Conservation (phyloP, 2,329 filamentous ascomycete genomes). For the Graphilbum sp. region DNA sequence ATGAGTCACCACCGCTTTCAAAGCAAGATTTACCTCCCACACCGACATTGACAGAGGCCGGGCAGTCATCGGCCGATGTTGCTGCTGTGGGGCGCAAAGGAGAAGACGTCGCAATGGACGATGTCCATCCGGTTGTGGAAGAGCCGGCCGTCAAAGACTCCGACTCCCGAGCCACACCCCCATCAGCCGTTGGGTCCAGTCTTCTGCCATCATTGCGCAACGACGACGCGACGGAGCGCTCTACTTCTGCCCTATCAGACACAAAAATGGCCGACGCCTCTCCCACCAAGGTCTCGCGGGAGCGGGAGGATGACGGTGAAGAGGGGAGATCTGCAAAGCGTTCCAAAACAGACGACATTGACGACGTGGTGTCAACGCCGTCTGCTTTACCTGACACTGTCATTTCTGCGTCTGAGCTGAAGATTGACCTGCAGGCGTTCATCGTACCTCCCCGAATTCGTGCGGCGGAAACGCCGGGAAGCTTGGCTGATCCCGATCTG, state of each 20-base stretch:
- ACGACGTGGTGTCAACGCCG: constrained; percentile 9
- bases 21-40: too few species aligned
- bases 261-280: constrained; percentile 27
- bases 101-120: constrained; percentile 15
- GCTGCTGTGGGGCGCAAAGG: neutral
- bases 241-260: constrained; percentile 16
- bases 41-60: too few species aligned
- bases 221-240: constrained; percentile 15
- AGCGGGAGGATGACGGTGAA: constrained; percentile 57
- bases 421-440: constrained; percentile 10
- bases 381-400: too few species aligned
- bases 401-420: constrained; percentile 11
- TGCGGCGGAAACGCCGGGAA: constrained; percentile 18
- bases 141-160: neutral
- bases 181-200: constrained; percentile 1
- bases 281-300: constrained; percentile 49
- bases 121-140: constrained; percentile 8
- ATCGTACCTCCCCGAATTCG: constrained; percentile 13
- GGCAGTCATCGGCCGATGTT: too few species aligned
- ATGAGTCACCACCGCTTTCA: too few species aligned
- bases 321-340: constrained; percentile 63
- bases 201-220: constrained; percentile 7
- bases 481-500: constrained; percentile 25
- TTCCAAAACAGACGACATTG: constrained; percentile 41
- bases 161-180: neutral